These are phyloP conservation scores for Xylaria flabelliformis DNA, from an alignment of 495 filamentous ascomycete species.

Conservation along the genomic window DNA sequence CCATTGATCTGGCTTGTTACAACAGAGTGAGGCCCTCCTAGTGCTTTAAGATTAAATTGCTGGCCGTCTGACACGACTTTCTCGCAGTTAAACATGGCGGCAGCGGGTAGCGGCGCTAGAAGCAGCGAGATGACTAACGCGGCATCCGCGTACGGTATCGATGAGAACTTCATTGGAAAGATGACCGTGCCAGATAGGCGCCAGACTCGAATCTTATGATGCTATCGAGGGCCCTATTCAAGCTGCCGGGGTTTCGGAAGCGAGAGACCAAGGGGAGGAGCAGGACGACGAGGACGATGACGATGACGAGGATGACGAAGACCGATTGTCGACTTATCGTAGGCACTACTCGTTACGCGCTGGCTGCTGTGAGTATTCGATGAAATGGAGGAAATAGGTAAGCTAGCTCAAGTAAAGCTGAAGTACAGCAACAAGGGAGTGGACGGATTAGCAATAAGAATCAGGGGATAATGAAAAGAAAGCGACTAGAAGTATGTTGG, in stretches of 20 bases:
- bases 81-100: slow-evolving; percentile 66
- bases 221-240: neutral
- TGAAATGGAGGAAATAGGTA: neutral
- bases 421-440: slow-evolving; percentile 13
- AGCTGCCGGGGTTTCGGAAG: neutral
- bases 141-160: slow-evolving; percentile 38
- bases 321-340: neutral
- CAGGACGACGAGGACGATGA: neutral
- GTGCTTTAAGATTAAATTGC: slow-evolving; percentile 67
- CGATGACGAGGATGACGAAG: neutral
- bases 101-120: slow-evolving; percentile 56
- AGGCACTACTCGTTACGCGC: neutral
- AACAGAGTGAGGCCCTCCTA: slow-evolving; percentile 80
- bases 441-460: neutral
- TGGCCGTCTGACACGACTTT: slow-evolving; percentile 62
- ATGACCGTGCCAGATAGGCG: neutral
- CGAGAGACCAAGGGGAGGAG: neutral
- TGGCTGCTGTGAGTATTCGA: neutral
- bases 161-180: slow-evolving; percentile 35
- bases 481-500: neutral
- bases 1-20: slow-evolving; percentile 58
- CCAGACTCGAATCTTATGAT: neutral
- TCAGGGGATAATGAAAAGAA: neutral
- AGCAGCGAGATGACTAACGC: slow-evolving; percentile 48
- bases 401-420: neutral